Evolutionary conservation across 495 filamentous ascomycete species (phyloP), one percentile per base, ranked within the genome.

Genomic region (Physcia stellaris): DNA sequence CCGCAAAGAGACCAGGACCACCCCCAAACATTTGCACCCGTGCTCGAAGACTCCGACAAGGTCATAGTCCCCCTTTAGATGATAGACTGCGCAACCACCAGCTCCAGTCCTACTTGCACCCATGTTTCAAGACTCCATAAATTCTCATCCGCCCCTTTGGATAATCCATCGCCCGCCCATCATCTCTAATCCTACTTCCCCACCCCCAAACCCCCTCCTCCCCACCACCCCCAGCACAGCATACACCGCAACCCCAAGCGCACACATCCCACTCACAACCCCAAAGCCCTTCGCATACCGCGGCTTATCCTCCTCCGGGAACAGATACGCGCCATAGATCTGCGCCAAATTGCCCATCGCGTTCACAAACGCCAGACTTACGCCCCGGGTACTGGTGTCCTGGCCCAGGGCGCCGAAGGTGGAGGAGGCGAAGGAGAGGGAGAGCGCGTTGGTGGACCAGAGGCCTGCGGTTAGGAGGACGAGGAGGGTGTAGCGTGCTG

Each of bases 391-490:
- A n/a, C n/a, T n/a, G 33, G 55, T 56, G 44, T 66, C 60, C 5
- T 55, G 52, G 4, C 54, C 48, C 49, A 68, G 54, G 1, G 40
- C 38, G 5, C 56, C 57, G 39, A 71, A 63, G 9, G 59, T 60
- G 6, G 55, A 56, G 4, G 62, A 60, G 0, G 55, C 58, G 40
- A 62, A 69, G 2, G 63, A 58, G 3, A 72, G 52, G 5, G 57
- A 51, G 6, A 59, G 57, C 4, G 60, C 58, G 36, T 70, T 63
- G 2, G 59, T 58, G 1, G 62, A 49, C 63, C 63, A 71, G 0
- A 71, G 58, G 3, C 67, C 68, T 5, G 64, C 55, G 1, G 64
- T 61, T 53, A 68, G 65, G 32, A 73, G 53, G 3, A 67, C 63
- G 5, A 73, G 54, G n/a, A 73, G 54, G 4, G 62, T 61, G 32